Percentiles rank a stretch among this genome's conserved stretches.
phyloP scores from a whole-genome alignment of 148 eudicot species.

The Silene latifolia region DNA sequence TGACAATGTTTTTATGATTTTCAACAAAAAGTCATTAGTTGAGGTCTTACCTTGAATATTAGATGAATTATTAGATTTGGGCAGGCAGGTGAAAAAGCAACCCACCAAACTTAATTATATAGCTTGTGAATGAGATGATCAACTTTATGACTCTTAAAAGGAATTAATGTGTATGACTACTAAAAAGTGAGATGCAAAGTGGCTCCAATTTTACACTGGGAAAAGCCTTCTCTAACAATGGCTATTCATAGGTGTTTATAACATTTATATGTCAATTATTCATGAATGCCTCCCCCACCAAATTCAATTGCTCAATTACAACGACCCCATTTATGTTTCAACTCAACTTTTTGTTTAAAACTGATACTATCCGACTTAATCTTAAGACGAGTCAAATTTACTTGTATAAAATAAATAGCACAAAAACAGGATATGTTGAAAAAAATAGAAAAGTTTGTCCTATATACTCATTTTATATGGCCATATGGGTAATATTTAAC shows the following conservation, averaged over 20 bases:
- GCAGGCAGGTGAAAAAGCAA: constrained; percentile 7
- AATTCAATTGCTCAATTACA: constrained; percentile 13
- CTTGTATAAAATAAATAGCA: no score
- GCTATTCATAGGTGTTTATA: not conserved
- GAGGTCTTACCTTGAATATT: constrained; percentile 1
- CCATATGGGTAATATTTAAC: no score
- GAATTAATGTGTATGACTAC: constrained; percentile 13
- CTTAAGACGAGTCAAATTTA: no score
- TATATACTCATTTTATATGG: no score
- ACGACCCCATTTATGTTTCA: constrained; percentile 24
- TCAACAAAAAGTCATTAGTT: constrained; percentile 21
- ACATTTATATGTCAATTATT: not conserved
- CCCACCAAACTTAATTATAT: constrained; percentile 27
- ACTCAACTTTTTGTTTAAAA: no score
- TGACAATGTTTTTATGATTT: constrained; percentile 3
- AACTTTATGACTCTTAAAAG: constrained; percentile 18
- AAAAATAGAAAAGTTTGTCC: no score
- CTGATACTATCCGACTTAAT: no score
- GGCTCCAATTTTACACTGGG: not conserved
- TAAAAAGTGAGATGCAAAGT: constrained; percentile 9
- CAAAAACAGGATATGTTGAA: no score
- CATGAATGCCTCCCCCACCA: not conserved
- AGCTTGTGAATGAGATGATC: constrained; percentile 8
- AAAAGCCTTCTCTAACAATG: not conserved
- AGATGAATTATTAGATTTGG: constrained; percentile 14